Evolutionary conservation across 2,329 filamentous ascomycete genomes (phyloP), one percentile per base, ranked within the genome.

Genomic region (Venturiaceae sp.): DNA sequence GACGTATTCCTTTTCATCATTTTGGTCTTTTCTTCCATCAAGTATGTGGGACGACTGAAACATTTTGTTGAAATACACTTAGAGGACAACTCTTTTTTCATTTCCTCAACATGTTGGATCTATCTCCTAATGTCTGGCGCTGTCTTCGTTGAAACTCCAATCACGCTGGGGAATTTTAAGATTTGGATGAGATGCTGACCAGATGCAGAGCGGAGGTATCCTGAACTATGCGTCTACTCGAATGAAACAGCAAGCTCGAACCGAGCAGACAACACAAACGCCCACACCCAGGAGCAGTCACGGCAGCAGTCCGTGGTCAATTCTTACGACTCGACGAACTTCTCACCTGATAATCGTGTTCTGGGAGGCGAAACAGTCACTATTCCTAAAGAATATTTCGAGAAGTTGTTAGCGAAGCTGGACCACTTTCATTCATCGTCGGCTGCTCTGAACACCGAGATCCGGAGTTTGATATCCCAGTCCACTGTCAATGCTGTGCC

Each of bases 401-500:
- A 59, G 7, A 26, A 26, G n/a, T 32, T 59, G 23, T 32, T 59
- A 13, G 44, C 37, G 2, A 55, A 36, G 26, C 19, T 59, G 36
- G 58, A 59, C 16, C 36, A 47, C 13, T 52, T 59, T 16, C 52
- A 58, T 19, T 30, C 30, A 16, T 41, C 44, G 21, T 50, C 41
- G 1, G 32, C 30, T 16, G 55, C 50, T 23, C 55, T 58, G 16
- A 58, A 36, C n/a, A 32, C 58, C 13, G 56, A 58, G 14, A 59
- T 59, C 9, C 16, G 41, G 37, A 34, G 23, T 41, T 19, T 50
- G 36, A 55, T 61, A 23, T 46, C 53, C 32, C 46, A 57, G n/a
- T 59, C 23, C 26, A 33, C 34, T 62, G 53, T 54, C 16, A 68
- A 26, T 54, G 13, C 14, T 53, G 32, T 16, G 16, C 23, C 28